Evolutionary conservation across 306 rosid species (phyloP), one percentile per base, ranked within the genome.

Genomic region (Acmispon strigosus): DNA sequence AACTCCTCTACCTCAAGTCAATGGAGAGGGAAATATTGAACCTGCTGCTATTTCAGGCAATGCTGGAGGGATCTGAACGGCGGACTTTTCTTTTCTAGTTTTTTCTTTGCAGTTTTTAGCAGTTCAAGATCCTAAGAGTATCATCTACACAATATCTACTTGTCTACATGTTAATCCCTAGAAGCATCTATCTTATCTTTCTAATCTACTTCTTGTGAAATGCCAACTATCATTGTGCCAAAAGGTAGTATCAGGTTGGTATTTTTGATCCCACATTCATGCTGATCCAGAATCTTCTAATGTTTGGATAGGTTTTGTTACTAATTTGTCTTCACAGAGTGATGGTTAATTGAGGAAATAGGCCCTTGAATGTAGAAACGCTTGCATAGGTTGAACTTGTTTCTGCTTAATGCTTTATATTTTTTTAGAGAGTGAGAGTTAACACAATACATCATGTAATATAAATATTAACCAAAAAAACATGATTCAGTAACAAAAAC

Each of bases 21-120:
- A n/a, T n/a, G 32, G 32, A 27, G 32, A 27, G 32, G 32, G 32
- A 27, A n/a, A n/a, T n/a, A n/a, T n/a, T n/a, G n/a, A n/a, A n/a
- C n/a, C n/a, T n/a, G n/a, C n/a, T n/a, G n/a, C n/a, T n/a, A n/a
- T n/a, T n/a, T n/a, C n/a, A n/a, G n/a, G n/a, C n/a, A n/a, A n/a
- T n/a, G n/a, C n/a, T n/a, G n/a, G n/a, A n/a, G n/a, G n/a, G n/a
- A n/a, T n/a, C n/a, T n/a, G n/a, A n/a, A n/a, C n/a, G n/a, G n/a
- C n/a, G n/a, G n/a, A n/a, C n/a, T n/a, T n/a, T n/a, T n/a, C n/a
- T n/a, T n/a, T n/a, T n/a, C n/a, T n/a, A n/a, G n/a, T n/a, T n/a
- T n/a, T n/a, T n/a, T n/a, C n/a, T n/a, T n/a, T n/a, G n/a, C n/a
- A 81, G 84, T 10, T 54, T 84, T 64, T 72, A 76, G 62, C 74